Evolutionary conservation across 129 eudicot species (phyloP).

Genomic region (Pseudognaphalium luteoalbum): DNA sequence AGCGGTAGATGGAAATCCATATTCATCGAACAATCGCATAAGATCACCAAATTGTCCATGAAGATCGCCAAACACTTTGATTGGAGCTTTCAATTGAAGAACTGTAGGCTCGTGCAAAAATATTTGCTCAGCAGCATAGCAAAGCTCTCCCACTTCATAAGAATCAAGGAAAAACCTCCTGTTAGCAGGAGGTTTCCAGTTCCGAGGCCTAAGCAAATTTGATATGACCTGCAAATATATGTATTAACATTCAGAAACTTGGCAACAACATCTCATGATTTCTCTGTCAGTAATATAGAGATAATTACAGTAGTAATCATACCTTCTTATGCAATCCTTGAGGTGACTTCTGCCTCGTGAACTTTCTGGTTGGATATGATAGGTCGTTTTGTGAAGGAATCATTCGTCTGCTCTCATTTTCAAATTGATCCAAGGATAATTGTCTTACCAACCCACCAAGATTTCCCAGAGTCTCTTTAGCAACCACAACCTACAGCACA

Average conservation of each 20-base stretch:
- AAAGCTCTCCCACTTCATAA: slow-evolving; percentile 96
- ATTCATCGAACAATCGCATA: slow-evolving; percentile 97
- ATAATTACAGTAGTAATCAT: slow-evolving; percentile 11
- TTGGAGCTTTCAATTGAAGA: slow-evolving; percentile 96
- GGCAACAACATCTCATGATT: background rate
- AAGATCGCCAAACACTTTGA: slow-evolving; percentile 95
- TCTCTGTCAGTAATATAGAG: slow-evolving; percentile 11
- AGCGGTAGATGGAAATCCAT: slow-evolving; percentile 96
- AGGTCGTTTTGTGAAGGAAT: slow-evolving; percentile 69
- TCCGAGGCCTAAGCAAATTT: slow-evolving; percentile 82
- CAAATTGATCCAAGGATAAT: slow-evolving; percentile 94
- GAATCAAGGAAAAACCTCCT: slow-evolving; percentile 95
- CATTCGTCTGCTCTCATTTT: slow-evolving; percentile 96
- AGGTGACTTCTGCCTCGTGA: slow-evolving; percentile 83
- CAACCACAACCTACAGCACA: slow-evolving; percentile 85
- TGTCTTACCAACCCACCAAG: slow-evolving; percentile 94
- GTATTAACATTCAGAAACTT: background rate
- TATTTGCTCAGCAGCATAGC: slow-evolving; percentile 97
- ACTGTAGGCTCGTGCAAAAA: slow-evolving; percentile 93
- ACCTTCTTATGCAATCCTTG: slow-evolving; percentile 97
- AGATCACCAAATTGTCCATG: slow-evolving; percentile 98
- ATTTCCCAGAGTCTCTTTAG: slow-evolving; percentile 88
- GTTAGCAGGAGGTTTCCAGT: slow-evolving; percentile 89
- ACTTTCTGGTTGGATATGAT: slow-evolving; percentile 59
- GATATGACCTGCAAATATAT: slow-evolving; percentile 67